Evolutionary conservation across 1,284 basidiomycete genomes (phyloP).

Genomic region (Trametes hirsuta): DNA sequence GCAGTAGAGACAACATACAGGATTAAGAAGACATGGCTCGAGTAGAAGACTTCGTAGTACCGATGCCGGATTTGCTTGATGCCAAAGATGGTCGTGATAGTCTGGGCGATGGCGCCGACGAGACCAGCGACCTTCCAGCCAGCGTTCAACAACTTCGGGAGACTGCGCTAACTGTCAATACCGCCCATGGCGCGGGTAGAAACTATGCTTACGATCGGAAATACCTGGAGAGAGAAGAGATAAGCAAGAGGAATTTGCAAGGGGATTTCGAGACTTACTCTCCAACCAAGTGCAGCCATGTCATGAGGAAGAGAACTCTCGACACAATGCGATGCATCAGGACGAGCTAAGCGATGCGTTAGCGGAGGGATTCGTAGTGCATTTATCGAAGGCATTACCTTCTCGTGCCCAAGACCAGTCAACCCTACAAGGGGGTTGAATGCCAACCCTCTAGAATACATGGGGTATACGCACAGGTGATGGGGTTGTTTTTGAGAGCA

Average conservation of each 20-base stretch:
- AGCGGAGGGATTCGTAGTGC: neutral
- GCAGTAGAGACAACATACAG: conserved; percentile 22
- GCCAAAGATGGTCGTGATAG: conserved; percentile 38
- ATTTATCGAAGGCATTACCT: conserved; percentile 21
- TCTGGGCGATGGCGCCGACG: conserved; percentile 37
- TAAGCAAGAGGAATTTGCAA: too few species aligned
- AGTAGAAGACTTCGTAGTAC: conserved; percentile 47
- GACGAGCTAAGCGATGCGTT: conserved; percentile 20
- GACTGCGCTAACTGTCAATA: neutral
- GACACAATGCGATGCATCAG: conserved; percentile 31
- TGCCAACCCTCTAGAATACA: neutral
- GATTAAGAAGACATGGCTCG: conserved; percentile 43
- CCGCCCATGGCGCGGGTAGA: neutral
- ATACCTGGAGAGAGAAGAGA: neutral
- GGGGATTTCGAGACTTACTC: conserved; percentile 16
- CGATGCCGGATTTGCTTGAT: conserved; percentile 38
- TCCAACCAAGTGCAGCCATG: conserved; percentile 33
- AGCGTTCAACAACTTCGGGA: neutral
- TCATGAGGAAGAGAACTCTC: conserved; percentile 26
- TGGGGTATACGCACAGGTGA: conserved; percentile 34
- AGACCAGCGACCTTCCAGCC: conserved; percentile 33
- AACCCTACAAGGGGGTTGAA: conserved; percentile 29
- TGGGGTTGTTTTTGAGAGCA: conserved; percentile 44
- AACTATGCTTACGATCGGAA: neutral
- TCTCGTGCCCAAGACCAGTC: conserved; percentile 47